Evolutionary conservation across 1,284 basidiomycete species (phyloP), one percentile per base, ranked within the genome.

Genomic region (Papiliotrema flavescens): DNA sequence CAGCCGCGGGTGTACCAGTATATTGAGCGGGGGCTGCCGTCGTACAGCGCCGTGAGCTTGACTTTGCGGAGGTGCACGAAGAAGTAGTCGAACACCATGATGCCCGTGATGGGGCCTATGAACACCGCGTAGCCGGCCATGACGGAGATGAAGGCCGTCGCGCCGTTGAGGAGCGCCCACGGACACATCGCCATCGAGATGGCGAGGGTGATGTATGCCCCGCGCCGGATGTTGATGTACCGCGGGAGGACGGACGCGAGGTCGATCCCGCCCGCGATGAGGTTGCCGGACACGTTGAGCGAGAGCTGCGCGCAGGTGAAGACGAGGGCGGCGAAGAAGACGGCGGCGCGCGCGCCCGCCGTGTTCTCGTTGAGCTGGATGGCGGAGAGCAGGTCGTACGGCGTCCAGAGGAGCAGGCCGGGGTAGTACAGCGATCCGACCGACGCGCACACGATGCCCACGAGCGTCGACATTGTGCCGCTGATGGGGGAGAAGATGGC

Each of bases 81-180:
- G 51, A 73, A 73, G 65, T 78, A 79, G 61, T 79, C 77, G 44
- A 66, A 62, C 41, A 77, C 61, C 72, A 78, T 77, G 28, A 74
- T 60, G 8, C 75, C 76, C 7, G 69, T 66, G 49, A 78, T 70
- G 19, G 69, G 70, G 3, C 64, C 67, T 6, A 79, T 67, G 63
- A 78, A 76, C 28, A 75, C 69, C 14, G 70, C 72, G 56, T 74
- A 79, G n/a, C 69, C 66, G 9, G 64, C 64, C 28, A 79, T 70
- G 49, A 78, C 77, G n/a, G 70, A 65, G 48, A 75, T 63, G 65
- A 75, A 79, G 46, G 66, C 67, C 52, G 64, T 67, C 2, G 69
- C 66, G 14, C 63, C 64, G 46, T 63, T 67, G 32, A 75, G 57
- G 23, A 78, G 59, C 43, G 70, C 56, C 75, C 76, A 78, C 2